Conservation (phyloP, 345 rosid genomes). For the Boechera divaricarpa region DNA sequence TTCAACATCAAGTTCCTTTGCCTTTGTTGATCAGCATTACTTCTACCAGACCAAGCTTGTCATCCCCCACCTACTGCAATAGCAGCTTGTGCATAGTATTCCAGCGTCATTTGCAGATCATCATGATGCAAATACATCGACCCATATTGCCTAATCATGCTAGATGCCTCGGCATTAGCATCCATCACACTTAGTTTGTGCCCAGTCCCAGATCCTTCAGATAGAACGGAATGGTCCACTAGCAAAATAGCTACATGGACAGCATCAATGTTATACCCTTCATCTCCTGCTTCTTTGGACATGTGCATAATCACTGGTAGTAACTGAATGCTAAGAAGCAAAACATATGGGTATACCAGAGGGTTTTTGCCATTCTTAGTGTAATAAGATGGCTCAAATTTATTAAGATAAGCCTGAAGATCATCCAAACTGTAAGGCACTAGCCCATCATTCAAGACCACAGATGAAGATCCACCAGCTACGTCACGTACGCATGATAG, state of each 20-base stretch:
- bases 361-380: conserved; percentile 91
- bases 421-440: conserved; percentile 76
- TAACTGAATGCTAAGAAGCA: conserved; percentile 83
- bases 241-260: conserved; percentile 72
- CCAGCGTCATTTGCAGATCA: conserved; percentile 70
- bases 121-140: conserved; percentile 69
- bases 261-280: conserved; percentile 77
- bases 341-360: conserved; percentile 78
- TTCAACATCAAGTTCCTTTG: conserved; percentile 78
- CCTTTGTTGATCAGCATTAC: conserved; percentile 75
- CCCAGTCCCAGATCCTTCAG: conserved; percentile 62
- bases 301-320: conserved; percentile 66
- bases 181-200: conserved; percentile 74
- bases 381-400: conserved; percentile 84
- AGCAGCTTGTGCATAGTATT: conserved; percentile 93
- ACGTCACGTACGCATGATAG: conserved; percentile 66
- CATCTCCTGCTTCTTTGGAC: conserved; percentile 76
- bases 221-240: conserved; percentile 73
- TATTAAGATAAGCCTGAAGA: conserved; percentile 86
- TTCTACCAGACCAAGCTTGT: conserved; percentile 77
- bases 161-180: conserved; percentile 79
- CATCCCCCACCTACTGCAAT: conserved; percentile 86
- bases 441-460: conserved; percentile 60
- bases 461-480: conserved; percentile 59
- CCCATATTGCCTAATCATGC: conserved; percentile 83